phyloP scores from a whole-genome alignment of 2,329 filamentous ascomycete species.

The Hypoxylon sp. region DNA sequence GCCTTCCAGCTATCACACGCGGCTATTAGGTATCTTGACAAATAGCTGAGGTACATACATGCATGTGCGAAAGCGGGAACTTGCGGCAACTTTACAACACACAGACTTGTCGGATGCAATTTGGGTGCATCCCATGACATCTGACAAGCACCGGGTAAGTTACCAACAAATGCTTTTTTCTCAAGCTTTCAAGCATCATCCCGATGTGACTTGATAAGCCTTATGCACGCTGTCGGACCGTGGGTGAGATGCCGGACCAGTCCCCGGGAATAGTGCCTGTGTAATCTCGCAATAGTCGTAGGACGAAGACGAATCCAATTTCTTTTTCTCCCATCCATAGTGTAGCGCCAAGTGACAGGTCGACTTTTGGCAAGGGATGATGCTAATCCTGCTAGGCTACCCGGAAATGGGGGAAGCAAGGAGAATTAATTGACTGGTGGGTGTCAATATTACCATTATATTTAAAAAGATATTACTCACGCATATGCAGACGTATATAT shows the following conservation, averaged over 20 bases:
- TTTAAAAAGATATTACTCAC: neutral
- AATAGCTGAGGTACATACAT: conserved; percentile 23
- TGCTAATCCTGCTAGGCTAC: conserved; percentile 3
- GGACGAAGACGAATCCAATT: conserved; percentile 31
- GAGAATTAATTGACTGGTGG: conserved; percentile 14
- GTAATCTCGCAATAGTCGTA: conserved; percentile 23
- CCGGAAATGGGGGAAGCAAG: conserved; percentile 20
- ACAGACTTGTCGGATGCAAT: conserved; percentile 5
- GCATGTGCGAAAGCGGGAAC: conserved; percentile 33
- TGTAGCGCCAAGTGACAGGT: conserved; percentile 23
- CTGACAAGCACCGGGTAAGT: conserved; percentile 1
- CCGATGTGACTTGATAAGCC: conserved; percentile 33
- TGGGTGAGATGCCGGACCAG: conserved; percentile 24
- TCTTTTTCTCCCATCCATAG: conserved; percentile 23
- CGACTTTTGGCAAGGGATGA: conserved; percentile 10
- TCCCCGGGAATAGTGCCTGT: conserved; percentile 27
- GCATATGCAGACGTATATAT: neutral
- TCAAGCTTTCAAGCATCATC: conserved; percentile 17
- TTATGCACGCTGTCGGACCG: conserved; percentile 25
- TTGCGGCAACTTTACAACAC: conserved; percentile 29
- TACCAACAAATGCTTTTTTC: conserved; percentile 17
- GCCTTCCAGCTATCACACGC: conserved; percentile 6
- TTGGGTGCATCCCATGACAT: conserved; percentile 10
- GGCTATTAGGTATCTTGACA: conserved; percentile 16
- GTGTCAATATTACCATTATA: conserved; percentile 7